Conservation (phyloP, 2,329 filamentous ascomycete species). For the Xylariaceae sp. region DNA sequence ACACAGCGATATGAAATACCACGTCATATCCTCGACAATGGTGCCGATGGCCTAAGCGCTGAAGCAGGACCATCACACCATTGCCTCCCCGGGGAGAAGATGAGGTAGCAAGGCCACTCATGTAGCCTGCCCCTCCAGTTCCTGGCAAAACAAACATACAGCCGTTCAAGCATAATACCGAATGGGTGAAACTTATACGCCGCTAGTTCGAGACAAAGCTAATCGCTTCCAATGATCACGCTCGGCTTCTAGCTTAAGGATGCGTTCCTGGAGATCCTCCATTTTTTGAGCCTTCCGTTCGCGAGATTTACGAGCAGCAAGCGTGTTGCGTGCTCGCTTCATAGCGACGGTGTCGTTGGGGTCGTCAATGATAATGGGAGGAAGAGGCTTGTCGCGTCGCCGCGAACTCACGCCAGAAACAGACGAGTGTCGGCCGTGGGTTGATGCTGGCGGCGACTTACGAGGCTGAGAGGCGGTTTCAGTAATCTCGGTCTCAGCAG, state of each 20-base stretch:
- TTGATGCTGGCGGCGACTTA: constrained; percentile 43
- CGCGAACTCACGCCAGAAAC: constrained; percentile 66
- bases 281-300: constrained; percentile 76
- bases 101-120: constrained; percentile 22
- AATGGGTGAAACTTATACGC: constrained; percentile 20
- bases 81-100: constrained; percentile 19
- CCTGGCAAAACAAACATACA: constrained; percentile 30
- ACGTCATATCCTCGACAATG: constrained; percentile 22
- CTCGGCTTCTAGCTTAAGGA: constrained; percentile 62
- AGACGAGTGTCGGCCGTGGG: constrained; percentile 57
- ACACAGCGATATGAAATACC: constrained; percentile 17
- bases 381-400: constrained; percentile 74
- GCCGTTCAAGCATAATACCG: constrained; percentile 25
- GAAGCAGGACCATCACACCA: constrained; percentile 26
- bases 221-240: constrained; percentile 61
- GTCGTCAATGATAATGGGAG: constrained; percentile 72
- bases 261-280: constrained; percentile 67
- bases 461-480: constrained; percentile 39
- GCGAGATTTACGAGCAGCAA: constrained; percentile 89
- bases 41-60: constrained; percentile 25
- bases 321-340: constrained; percentile 90
- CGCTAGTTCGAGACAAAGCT: constrained; percentile 39
- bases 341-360: constrained; percentile 68
- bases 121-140: constrained; percentile 33
- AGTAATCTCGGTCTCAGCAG: constrained; percentile 46